Percentiles rank a stretch among this genome's conserved stretches.
Conservation (phyloP, 169 alveolate species). For the Theileria orientalis region DNA sequence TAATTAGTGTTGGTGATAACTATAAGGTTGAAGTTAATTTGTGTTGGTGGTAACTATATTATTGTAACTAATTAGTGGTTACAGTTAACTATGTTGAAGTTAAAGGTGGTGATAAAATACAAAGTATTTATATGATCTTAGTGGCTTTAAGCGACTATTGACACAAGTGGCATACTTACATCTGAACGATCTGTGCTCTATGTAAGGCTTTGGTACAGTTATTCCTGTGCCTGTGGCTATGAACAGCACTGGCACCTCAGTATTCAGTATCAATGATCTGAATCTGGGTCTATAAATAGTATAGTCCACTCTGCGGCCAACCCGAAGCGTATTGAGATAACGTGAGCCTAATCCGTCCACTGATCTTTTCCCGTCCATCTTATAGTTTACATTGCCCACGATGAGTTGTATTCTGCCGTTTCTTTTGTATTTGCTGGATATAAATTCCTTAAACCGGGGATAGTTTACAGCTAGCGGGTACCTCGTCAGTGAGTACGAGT, state of each 20-base stretch:
- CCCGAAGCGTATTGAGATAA: slow-evolving; percentile 11
- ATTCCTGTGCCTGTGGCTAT: slow-evolving; percentile 64
- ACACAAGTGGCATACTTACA: no score
- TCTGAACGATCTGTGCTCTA: slow-evolving; percentile 32
- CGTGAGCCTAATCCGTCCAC: slow-evolving; percentile 42
- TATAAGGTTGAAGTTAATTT: not conserved
- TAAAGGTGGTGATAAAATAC: no score
- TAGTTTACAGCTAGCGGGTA: not conserved
- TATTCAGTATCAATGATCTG: slow-evolving; percentile 14
- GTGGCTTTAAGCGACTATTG: no score
- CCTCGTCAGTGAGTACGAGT: not conserved
- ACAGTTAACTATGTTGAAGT: no score
- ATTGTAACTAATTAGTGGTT: no score
- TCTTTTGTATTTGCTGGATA: not conserved
- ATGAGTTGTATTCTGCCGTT: slow-evolving; percentile 45
- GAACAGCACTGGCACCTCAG: slow-evolving; percentile 41
- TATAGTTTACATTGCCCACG: slow-evolving; percentile 32
- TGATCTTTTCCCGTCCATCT: slow-evolving; percentile 30
- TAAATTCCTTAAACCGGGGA: slow-evolving; percentile 15
- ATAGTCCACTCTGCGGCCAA: slow-evolving; percentile 8
- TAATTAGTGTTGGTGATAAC: not conserved
- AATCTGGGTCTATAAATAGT: not conserved
- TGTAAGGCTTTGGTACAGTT: slow-evolving; percentile 45
- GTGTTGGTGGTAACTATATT: no score
- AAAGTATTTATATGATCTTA: no score